Evolutionary conservation across 371 early-diverging fungal species (phyloP).

Genomic region (Zychaea mexicana): DNA sequence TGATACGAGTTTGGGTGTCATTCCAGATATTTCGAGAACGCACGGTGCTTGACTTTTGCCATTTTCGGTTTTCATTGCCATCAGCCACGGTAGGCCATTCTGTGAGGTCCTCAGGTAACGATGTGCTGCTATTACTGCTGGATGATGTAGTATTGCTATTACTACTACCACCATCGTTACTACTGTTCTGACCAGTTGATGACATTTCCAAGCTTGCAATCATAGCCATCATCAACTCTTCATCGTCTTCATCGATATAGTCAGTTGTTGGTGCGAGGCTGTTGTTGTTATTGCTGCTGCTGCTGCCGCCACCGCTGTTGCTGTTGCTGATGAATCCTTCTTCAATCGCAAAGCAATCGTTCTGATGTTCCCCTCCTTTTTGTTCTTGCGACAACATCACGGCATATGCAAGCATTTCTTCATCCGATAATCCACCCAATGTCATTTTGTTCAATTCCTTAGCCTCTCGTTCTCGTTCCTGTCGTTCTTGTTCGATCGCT

Average conservation of each 20-base stretch:
- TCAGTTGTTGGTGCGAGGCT: conserved; percentile 2
- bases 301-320: not conserved
- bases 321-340: not conserved
- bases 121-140: not conserved
- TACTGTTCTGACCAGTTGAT: not conserved
- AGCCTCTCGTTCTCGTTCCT: conserved; percentile 28
- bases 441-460: conserved; percentile 32
- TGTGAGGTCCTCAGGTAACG: not conserved
- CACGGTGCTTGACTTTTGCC: not conserved
- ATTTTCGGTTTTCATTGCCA: not conserved
- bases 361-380: not conserved
- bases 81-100: conserved; percentile 15
- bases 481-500: conserved; percentile 32
- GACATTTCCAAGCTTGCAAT: conserved; percentile 41
- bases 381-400: conserved; percentile 49
- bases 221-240: conserved; percentile 44
- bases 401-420: conserved; percentile 52
- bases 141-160: not conserved
- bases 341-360: not conserved
- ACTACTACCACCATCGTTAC: not conserved
- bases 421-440: conserved; percentile 45
- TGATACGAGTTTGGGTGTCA: conserved; percentile 12
- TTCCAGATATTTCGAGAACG: conserved; percentile 4
- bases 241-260: conserved; percentile 37
- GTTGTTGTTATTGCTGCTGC: conserved; percentile 1